Conservation (phyloP, 2,329 filamentous ascomycete genomes). For the Aschersonia sp. region DNA sequence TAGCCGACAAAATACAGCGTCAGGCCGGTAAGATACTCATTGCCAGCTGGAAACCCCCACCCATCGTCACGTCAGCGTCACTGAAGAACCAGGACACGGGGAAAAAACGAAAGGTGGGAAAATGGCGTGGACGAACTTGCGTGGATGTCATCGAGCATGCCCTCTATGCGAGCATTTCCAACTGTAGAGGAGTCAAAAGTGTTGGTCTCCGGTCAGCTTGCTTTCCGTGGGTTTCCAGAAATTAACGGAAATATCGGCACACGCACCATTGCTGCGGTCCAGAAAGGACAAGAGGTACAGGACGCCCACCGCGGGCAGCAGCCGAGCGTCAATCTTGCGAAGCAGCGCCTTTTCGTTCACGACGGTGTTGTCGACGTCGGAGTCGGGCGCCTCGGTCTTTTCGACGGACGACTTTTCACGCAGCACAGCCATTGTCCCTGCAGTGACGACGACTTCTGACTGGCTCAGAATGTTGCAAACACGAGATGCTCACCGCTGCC, state of each 20-base stretch:
- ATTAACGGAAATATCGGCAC: not conserved
- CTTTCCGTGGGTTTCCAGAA: not conserved
- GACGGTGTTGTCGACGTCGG: not conserved
- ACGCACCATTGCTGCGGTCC: constrained; percentile 19
- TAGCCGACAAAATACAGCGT: constrained; percentile 11
- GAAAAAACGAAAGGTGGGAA: too few relatives aligned
- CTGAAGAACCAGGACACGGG: too few relatives aligned
- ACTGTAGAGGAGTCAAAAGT: not conserved
- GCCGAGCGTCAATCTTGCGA: constrained; percentile 36
- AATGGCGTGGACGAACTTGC: not conserved
- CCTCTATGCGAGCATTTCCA: not conserved
- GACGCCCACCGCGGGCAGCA: constrained; percentile 38
- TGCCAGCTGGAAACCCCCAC: not conserved
- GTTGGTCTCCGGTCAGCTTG: too few relatives aligned
- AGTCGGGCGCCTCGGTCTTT: not conserved
- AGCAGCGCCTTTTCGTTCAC: constrained; percentile 21
- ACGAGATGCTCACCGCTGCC: too few relatives aligned
- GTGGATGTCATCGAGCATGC: not conserved
- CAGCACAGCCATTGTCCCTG: not conserved
- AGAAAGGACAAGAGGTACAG: constrained; percentile 42
- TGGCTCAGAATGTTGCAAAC: not conserved
- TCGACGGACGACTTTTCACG: not conserved
- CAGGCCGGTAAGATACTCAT: not conserved
- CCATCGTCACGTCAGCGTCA: not conserved
- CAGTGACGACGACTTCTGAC: not conserved